Evolutionary conservation across 2,329 filamentous ascomycete genomes (phyloP), one percentile per base, ranked within the genome.

Genomic region (Neonectria neomacrospora): DNA sequence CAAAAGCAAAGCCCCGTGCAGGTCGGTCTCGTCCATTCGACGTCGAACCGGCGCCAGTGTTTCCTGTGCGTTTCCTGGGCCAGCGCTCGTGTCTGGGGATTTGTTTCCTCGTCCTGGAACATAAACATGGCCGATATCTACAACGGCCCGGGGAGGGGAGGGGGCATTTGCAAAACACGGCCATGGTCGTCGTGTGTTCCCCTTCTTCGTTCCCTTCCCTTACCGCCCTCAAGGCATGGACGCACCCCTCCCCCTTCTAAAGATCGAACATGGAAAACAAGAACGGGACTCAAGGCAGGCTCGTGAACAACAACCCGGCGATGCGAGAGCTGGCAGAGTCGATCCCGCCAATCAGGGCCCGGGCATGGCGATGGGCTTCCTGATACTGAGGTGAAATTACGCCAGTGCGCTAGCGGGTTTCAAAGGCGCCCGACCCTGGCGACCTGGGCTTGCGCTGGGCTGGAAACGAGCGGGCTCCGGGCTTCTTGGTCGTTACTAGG

Each of bases 361-460:
- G 42, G 16, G 39, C n/a, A 23, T 32, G 58, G 47, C 37, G 34
- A 58, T 55, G 42, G 56, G 57, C 53, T 53, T 52, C 74, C 78
- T 83, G 82, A 82, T 76, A 82, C 80, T 72, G 67, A 76, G 73
- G 75, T 80, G 82, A 85, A 80, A 81, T 83, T 82, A 77, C 76
- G 72, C 78, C 79, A 78, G 76, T 75, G 71, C 73, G 71, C 79
- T 83, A 82, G 82, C 80, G 80, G 80, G 84, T 86, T 86, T 86
- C 82, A 85, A 85, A 82, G 81, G 80, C 67, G 69, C 71, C 67
- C 69, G 66, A 68, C 55, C 71, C 71, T 61, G 64, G 63, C 50
- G 20, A 18, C 18, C 54, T 44, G 50, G 54, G 48, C 60, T 47
- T 34, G 30, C 20, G 22, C 32, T 50, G 47, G 47, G 22, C 26